Percentiles rank a stretch among this genome's conserved stretches.
Conservation (phyloP, 108 stramenopile species). For the Fragilaria crotonensis region DNA sequence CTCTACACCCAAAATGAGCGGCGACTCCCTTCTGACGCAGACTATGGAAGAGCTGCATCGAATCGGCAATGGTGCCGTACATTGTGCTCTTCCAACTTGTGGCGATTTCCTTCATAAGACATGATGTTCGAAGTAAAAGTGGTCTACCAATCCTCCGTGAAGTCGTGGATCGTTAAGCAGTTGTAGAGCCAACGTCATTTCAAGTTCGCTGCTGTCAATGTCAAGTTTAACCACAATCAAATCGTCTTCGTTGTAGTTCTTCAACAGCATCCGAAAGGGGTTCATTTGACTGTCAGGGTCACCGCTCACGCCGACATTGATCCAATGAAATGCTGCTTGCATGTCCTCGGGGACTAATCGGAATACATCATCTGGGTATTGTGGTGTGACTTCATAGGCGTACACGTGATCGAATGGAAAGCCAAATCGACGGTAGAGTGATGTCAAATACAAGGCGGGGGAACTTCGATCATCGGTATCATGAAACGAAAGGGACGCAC, state of each 20-base stretch:
- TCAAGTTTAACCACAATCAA: conserved; percentile 65
- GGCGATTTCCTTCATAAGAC: conserved; percentile 28
- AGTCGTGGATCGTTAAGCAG: conserved; percentile 16
- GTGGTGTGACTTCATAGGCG: conserved; percentile 35
- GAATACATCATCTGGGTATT: conserved; percentile 27
- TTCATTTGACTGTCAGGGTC: conserved; percentile 22
- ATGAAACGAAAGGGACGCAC: conserved; percentile 52
- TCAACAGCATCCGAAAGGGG: conserved; percentile 35
- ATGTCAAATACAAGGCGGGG: conserved; percentile 25
- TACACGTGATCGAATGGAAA: conserved; percentile 69
- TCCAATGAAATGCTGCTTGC: conserved; percentile 48
- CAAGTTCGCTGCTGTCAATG: conserved; percentile 44
- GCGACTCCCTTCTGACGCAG: conserved; percentile 39
- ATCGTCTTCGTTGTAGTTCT: conserved; percentile 35
- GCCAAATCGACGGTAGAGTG: conserved; percentile 43
- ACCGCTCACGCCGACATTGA: conserved; percentile 36
- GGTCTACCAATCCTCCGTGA: conserved; percentile 32
- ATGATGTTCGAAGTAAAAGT: conserved; percentile 78
- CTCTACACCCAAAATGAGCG: conserved; percentile 64
- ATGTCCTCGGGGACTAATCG: conserved; percentile 14
- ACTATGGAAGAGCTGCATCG: conserved; percentile 35
- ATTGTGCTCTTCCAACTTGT: conserved; percentile 22
- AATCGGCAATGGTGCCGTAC: conserved; percentile 34
- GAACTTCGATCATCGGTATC: neutral
- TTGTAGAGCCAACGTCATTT: conserved; percentile 33